Base-by-base conservation (phyloP, 179 eudicot species). In the Beta macrorhiza region DNA sequence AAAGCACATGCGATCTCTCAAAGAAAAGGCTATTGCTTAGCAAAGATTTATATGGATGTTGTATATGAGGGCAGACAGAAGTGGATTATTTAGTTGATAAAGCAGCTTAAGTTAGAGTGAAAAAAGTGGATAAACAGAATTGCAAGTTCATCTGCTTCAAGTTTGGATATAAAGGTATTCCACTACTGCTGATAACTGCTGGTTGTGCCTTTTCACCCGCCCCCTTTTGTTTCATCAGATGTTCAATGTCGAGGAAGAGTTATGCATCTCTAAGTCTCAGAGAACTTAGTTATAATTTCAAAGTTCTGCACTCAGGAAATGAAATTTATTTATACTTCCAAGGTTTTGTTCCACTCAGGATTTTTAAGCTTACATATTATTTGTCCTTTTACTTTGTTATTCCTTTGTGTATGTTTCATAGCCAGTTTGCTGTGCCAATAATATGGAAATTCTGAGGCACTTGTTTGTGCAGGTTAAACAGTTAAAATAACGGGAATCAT, bases 101-200 rank as follows among this genome's bases (percentile, higher is more conserved):
- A 75, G 6, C 47, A 74, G 77, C 59, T 32, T 29, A 42, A 37
- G 17, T n/a, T 20, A 16, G 25, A 56, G 47, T 25, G 77, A 74
- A 29, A 47, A 53, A 73, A 22, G 25, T 15, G 20, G 47, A 29
- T 9, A 32, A 53, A 15, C 56, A 17, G 7, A 7, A 29, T 29
- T n/a, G n/a, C 47, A 56, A 55, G 45, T 32, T 56, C 45, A 12
- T 53, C 12, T 22, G 49, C 22, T 15, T 29, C 15, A 55, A 13
- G 16, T 37, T 75, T 75, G 65, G 52, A 57, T 56, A 55, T 57
- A 51, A 58, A 75, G 78, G 78, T 57, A 75, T 8, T 32, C 8
- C 47, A 32, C 52, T 37, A 7, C 37, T 9, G 67, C 29, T 42
- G 20, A 8, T 14, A 51, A 51, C 14, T 72, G 62, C 11, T 37